Evolutionary conservation across 2,329 filamentous ascomycete species (phyloP).

Genomic region (Colletotrichum neosansevieriae): DNA sequence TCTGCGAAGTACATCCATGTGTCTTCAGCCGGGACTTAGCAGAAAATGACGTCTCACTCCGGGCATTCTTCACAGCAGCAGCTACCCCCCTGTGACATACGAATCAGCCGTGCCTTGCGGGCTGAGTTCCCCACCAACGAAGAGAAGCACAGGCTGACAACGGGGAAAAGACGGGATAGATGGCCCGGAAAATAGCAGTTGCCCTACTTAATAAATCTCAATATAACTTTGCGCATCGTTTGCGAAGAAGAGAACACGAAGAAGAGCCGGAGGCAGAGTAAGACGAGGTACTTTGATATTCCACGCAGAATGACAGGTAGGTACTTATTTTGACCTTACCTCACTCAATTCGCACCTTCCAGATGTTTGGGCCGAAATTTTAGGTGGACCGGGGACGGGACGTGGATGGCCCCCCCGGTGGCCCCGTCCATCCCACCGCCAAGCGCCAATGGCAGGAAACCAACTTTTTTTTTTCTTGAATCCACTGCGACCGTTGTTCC

Average conservation of each 20-base stretch:
- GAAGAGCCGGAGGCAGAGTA: not conserved
- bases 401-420: slow-evolving; percentile 11
- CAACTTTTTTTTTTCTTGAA: slow-evolving; percentile 37
- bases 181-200: too few species aligned
- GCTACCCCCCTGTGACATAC: not conserved
- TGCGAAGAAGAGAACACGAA: not conserved
- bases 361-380: slow-evolving; percentile 36
- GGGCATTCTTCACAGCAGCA: slow-evolving; percentile 9
- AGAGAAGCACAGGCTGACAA: not conserved
- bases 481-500: slow-evolving; percentile 14
- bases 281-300: not conserved
- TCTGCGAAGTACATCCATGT: too few species aligned
- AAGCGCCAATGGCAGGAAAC: slow-evolving; percentile 27
- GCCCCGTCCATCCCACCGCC: slow-evolving; percentile 13
- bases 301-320: not conserved
- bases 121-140: slow-evolving; percentile 5
- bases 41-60: slow-evolving; percentile 13
- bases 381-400: slow-evolving; percentile 3
- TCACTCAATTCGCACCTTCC: not conserved
- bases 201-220: not conserved
- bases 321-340: not conserved
- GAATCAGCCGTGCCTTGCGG: slow-evolving; percentile 8
- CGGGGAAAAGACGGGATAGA: too few species aligned
- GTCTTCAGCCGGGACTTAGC: not conserved
- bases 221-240: too few species aligned